Base-by-base conservation (phyloP, 2,329 filamentous ascomycete genomes). In the Gnomoniopsis smithogilvyi region DNA sequence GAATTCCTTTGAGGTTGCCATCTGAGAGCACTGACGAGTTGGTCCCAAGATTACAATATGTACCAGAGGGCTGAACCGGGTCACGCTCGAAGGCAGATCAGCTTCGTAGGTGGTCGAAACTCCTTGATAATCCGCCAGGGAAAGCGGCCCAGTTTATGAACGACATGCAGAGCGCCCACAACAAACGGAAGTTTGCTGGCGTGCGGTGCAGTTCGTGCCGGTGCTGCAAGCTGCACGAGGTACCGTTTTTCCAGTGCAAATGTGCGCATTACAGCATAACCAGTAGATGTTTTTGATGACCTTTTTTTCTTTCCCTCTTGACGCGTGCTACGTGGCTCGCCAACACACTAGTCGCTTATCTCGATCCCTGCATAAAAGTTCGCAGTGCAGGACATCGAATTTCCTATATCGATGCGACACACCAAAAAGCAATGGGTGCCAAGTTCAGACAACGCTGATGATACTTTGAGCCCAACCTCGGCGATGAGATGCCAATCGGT, bases 311-410 rank as follows among this genome's bases (percentile, higher is more conserved):
- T 41, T 41, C 15, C 14, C 7, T 41, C n/a, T 22, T n/a, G 26
- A 55, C 21, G 60, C 54, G 50, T 49, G 60, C 60, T 62, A 62
- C 60, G 60, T 62, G 60, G 60, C 60, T 62, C 60, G 53, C 58
- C 55, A 62, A 51, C 60, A n/a, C 43, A 33, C 48, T 22, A 6
- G 53, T 57, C 60, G 50, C 49, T 62, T 62, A 34, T 60, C 50
- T 36, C 51, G 51, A 52, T 46, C 53, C 50, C 17, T 47, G 45
- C 45, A 47, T 19, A 11, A 11, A 21, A 43, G 41, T 38, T 34
- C 21, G 38, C 19, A 19, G 17, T 43, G n/a, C 34, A 21, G 17
- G 21, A 26, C 33, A 22, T 45, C n/a, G 50, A 51, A 49, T 34
- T 34, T 34, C 47, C 26, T 33, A 51, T 43, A 19, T 50, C 30